phyloP scores from a whole-genome alignment of 2,329 filamentous ascomycete genomes.

The Lasiodiplodia gonubiensis region DNA sequence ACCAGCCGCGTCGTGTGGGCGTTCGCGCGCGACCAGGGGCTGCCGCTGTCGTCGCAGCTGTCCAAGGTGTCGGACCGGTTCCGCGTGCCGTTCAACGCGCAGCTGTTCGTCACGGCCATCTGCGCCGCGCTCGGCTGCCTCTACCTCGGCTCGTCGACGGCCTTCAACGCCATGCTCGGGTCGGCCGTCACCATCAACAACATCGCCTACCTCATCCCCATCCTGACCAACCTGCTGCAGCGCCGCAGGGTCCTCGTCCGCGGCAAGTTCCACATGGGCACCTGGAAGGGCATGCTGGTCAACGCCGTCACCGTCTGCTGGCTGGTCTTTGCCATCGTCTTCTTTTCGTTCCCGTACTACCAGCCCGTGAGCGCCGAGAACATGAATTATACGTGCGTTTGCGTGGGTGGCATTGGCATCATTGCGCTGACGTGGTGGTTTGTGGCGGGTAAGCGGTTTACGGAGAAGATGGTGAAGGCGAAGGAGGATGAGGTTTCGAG shows the following conservation, averaged over 20 bases:
- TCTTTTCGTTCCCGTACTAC: slow-evolving; percentile 54
- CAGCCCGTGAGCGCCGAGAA: slow-evolving; percentile 47
- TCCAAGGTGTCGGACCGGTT: background rate
- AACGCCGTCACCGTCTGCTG: slow-evolving; percentile 9
- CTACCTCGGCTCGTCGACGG: slow-evolving; percentile 29
- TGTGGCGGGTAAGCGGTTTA: slow-evolving; percentile 49
- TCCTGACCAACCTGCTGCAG: slow-evolving; percentile 24
- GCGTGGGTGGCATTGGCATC: slow-evolving; percentile 50
- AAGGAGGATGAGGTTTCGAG: slow-evolving; percentile 21
- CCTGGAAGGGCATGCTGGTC: slow-evolving; percentile 4
- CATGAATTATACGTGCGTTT: slow-evolving; percentile 59
- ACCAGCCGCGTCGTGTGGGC: slow-evolving; percentile 49
- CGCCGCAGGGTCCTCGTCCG: slow-evolving; percentile 3
- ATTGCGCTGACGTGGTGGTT: slow-evolving; percentile 52
- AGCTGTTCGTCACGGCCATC: slow-evolving; percentile 29
- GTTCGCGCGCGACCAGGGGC: slow-evolving; percentile 49
- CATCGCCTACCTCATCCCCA: slow-evolving; percentile 27
- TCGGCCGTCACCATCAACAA: slow-evolving; percentile 28
- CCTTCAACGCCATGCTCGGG: slow-evolving; percentile 31
- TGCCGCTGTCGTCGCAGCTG: background rate
- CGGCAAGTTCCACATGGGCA: slow-evolving; percentile 28
- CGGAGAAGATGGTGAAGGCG: slow-evolving; percentile 45
- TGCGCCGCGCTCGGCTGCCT: slow-evolving; percentile 31
- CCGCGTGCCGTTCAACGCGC: slow-evolving; percentile 30
- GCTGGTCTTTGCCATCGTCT: slow-evolving; percentile 49